Conservation (phyloP, 352 stramenopile species). For the Phytophthora foliorum region DNA sequence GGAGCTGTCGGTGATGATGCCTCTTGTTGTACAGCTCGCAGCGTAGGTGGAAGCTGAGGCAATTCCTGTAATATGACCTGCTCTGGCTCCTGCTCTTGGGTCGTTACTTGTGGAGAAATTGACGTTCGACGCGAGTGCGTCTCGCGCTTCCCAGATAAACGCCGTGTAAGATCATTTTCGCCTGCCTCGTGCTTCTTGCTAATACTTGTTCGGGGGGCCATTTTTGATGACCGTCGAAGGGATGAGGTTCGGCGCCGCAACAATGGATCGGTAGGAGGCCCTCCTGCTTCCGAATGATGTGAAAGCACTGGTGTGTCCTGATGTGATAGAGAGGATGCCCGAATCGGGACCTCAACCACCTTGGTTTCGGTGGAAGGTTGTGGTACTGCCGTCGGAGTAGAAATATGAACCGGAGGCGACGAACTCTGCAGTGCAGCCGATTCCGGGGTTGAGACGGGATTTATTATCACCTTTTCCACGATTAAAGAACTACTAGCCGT, state of each 20-base stretch:
- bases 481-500: background rate
- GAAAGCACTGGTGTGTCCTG: conserved; percentile 2
- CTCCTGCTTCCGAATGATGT: background rate
- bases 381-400: background rate
- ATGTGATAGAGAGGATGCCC: background rate
- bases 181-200: conserved; percentile 18
- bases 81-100: conserved; percentile 9
- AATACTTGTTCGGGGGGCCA: conserved; percentile 20
- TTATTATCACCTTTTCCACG: background rate
- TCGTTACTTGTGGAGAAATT: background rate
- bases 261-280: conserved; percentile 16
- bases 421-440: background rate
- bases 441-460: background rate
- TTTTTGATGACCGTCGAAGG: conserved; percentile 29
- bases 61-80: background rate
- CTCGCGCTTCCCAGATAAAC: conserved; percentile 13
- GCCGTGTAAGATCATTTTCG: conserved; percentile 8
- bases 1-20: background rate
- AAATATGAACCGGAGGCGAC: background rate
- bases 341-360: conserved; percentile 6
- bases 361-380: conserved; percentile 5
- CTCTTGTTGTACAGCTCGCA: background rate
- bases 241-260: conserved; percentile 13
- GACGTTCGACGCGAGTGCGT: conserved; percentile 20
- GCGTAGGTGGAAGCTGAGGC: background rate